phyloP scores from a whole-genome alignment of 106 monocot genomes.

The Platanthera guangdongensis region DNA sequence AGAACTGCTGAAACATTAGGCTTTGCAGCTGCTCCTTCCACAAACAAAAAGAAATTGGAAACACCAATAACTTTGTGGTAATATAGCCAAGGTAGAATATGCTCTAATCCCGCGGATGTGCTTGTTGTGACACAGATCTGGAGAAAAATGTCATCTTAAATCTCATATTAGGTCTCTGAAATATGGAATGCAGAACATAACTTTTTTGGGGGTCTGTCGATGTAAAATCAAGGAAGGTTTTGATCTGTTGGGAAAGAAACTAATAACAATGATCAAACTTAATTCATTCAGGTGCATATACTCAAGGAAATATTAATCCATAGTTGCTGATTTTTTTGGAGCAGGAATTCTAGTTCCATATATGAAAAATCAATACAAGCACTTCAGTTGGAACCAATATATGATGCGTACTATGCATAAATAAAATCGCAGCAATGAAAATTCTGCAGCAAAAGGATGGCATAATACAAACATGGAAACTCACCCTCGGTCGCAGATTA shows the following conservation, averaged over 20 bases:
- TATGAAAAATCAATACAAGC: background rate
- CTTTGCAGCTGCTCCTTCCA: slow-evolving; percentile 77
- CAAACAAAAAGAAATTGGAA: slow-evolving; percentile 64
- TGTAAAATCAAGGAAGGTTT: background rate
- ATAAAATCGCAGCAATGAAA: background rate
- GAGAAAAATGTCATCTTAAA: background rate
- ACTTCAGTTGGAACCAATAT: background rate
- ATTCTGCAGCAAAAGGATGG: background rate
- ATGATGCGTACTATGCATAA: background rate
- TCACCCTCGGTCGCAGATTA: slow-evolving; percentile 63
- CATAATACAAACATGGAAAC: background rate
- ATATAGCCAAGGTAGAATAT: slow-evolving; percentile 80
- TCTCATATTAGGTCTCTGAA: background rate
- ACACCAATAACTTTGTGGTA: slow-evolving; percentile 80
- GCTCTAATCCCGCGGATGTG: slow-evolving; percentile 70
- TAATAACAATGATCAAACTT: background rate
- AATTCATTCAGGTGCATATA: background rate
- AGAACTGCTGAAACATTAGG: slow-evolving; percentile 55
- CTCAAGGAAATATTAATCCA: background rate
- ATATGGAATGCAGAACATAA: background rate
- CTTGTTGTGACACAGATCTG: slow-evolving; percentile 77
- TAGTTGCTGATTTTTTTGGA: background rate
- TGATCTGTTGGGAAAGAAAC: background rate
- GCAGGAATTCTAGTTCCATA: background rate
- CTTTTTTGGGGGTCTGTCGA: background rate